phyloP scores from a whole-genome alignment of 1,284 basidiomycete species.

The Mycena sp. region DNA sequence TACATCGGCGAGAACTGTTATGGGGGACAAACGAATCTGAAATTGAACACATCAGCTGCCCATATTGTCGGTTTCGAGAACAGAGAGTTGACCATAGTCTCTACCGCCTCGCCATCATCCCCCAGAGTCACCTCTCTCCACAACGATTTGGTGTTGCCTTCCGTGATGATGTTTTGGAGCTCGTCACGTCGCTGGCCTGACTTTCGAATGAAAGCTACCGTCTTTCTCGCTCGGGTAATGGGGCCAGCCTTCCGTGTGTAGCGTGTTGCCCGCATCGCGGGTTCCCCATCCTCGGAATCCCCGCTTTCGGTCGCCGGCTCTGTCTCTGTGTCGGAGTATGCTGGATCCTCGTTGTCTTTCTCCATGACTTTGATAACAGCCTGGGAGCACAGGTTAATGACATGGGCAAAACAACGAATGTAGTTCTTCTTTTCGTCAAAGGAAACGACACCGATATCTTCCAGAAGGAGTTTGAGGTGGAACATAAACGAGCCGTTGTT shows the following conservation, averaged over 20 bases:
- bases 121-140: constrained; percentile 11
- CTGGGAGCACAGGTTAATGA: constrained; percentile 17
- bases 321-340: constrained; percentile 5
- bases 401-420: constrained; percentile 10
- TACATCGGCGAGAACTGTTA: constrained; percentile 23
- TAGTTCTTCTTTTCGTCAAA: constrained; percentile 1
- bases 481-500: constrained; percentile 31
- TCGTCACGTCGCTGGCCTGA: constrained; percentile 23
- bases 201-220: constrained; percentile 17
- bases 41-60: neutral
- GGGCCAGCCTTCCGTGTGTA: constrained; percentile 7
- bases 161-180: constrained; percentile 20
- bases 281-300: neutral
- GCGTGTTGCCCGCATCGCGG: neutral
- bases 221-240: constrained; percentile 8
- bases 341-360: neutral
- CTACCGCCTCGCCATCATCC: neutral
- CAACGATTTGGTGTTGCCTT: constrained; percentile 21
- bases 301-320: constrained; percentile 1
- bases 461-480: constrained; percentile 2
- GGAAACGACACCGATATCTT: neutral
- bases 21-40: neutral
- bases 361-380: constrained; percentile 7
- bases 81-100: constrained; percentile 5
- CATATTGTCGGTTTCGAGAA: constrained; percentile 5